phyloP scores from a whole-genome alignment of 345 rosid species.

The Garcia nutans region DNA sequence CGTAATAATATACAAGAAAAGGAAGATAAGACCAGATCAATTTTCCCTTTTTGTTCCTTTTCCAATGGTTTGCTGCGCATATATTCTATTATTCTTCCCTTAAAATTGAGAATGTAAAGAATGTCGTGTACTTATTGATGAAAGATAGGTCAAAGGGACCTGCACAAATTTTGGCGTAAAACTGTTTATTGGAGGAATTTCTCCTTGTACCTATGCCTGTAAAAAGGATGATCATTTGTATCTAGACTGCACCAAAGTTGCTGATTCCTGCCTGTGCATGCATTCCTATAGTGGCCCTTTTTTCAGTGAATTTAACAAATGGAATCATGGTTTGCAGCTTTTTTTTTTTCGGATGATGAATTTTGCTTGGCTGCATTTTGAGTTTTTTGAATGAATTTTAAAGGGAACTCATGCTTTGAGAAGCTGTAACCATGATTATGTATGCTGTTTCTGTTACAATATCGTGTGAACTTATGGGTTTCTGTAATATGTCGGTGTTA shows the following conservation, averaged over 20 bases:
- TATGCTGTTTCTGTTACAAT: too few relatives aligned
- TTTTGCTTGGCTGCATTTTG: too few relatives aligned
- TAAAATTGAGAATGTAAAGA: conserved; percentile 13
- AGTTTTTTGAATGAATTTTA: too few relatives aligned
- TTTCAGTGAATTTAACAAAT: too few relatives aligned
- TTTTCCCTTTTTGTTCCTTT: background rate
- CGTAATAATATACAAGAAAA: conserved; percentile 30
- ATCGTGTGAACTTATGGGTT: too few relatives aligned
- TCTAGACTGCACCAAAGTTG: background rate
- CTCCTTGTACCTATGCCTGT: background rate
- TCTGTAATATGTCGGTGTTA: too few relatives aligned
- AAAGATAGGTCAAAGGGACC: conserved; percentile 5
- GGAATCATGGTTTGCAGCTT: too few relatives aligned
- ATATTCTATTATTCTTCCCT: conserved; percentile 10
- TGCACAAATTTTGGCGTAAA: conserved; percentile 17
- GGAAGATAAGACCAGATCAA: conserved; percentile 12
- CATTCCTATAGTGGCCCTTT: too few relatives aligned
- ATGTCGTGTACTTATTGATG: conserved; percentile 8
- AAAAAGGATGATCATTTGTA: background rate
- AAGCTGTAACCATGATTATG: too few relatives aligned
- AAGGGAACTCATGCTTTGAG: too few relatives aligned
- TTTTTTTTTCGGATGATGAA: too few relatives aligned
- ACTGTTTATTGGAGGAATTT: background rate
- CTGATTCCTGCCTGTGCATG: too few relatives aligned
- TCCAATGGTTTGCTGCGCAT: background rate